Evolutionary conservation across 164 flowering plant genomes (phyloP), one percentile per base, ranked within the genome.

Genomic region (Vitis rupestris): DNA sequence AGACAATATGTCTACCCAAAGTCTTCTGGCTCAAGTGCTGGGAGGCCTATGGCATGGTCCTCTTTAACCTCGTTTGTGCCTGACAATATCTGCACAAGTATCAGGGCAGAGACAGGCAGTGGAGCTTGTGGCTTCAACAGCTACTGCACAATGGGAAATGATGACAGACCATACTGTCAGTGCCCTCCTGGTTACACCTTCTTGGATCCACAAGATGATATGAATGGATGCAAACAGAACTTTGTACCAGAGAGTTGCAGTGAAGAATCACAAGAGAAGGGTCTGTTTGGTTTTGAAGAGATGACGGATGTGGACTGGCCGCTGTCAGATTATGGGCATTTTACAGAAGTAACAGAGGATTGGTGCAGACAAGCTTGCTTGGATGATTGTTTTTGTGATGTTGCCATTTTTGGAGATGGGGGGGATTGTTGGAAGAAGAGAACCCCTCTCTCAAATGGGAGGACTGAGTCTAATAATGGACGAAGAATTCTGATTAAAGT

Each of bases 301-400:
- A 3, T 73, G 11, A 9, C 2, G 2, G 54, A 71, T 52, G 30
- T n/a, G 8, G 68, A 82, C 62, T 85, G 85, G 84, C 79, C 78
- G 0, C 4, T 2, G 0, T 17, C 51, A 3, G 83, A 83, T 31
- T 79, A 68, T 23, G 77, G 63, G 30, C 9, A 7, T 2, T 48
- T 65, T 10, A 7, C 3, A 10, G 54, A 66, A 0, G 50, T 27
- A 8, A 60, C 10, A 52, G 81, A 70, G 59, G 79, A 66, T 1
- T 11, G 31, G 5, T 83, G 87, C 70, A 54, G 47, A 50, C 16
- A 68, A 16, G 37, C 73, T 50, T 84, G 87, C 76, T 23, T 78
- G 69, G 1, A 49, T 1, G 87, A 84, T 55, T 84, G 85, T 55
- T 8, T 68, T 8, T 83, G 87, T 48, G 78, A 65, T 2, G 79